phyloP scores from a whole-genome alignment of 2,329 filamentous ascomycete species.

The Fusarium nisikadoi region DNA sequence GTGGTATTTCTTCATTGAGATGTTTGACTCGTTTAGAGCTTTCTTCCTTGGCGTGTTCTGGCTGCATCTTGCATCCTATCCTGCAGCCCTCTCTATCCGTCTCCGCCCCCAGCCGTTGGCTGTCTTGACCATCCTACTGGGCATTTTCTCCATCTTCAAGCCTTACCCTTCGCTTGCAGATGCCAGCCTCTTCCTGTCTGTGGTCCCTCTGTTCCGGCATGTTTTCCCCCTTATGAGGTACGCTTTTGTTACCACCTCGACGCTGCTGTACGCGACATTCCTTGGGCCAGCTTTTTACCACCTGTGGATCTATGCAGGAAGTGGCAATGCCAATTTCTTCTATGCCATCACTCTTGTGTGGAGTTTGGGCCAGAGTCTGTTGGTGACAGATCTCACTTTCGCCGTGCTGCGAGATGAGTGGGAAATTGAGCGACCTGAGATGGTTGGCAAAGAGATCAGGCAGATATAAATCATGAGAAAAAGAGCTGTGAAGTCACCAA shows the following conservation, averaged over 20 bases:
- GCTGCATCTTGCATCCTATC: slow-evolving; percentile 92
- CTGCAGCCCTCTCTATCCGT: slow-evolving; percentile 84
- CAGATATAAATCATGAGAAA: slow-evolving; percentile 71
- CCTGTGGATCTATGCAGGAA: slow-evolving; percentile 97
- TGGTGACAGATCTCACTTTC: slow-evolving; percentile 89
- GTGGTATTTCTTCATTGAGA: slow-evolving; percentile 99
- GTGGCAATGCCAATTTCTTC: slow-evolving; percentile 98
- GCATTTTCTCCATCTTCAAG: slow-evolving; percentile 94
- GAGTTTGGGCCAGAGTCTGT: slow-evolving; percentile 87
- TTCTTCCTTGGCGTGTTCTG: slow-evolving; percentile 99
- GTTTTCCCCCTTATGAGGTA: slow-evolving; percentile 94
- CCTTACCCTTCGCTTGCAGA: slow-evolving; percentile 95
- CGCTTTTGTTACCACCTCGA: slow-evolving; percentile 84
- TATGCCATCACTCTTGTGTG: slow-evolving; percentile 99
- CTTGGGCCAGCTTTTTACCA: slow-evolving; percentile 96
- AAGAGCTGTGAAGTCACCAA: slow-evolving; percentile 2
- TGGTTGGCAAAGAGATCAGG: slow-evolving; percentile 86
- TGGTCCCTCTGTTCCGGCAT: slow-evolving; percentile 89
- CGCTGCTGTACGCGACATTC: slow-evolving; percentile 86
- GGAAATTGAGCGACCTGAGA: slow-evolving; percentile 90
- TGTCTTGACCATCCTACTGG: slow-evolving; percentile 83
- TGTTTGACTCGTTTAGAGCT: slow-evolving; percentile 97
- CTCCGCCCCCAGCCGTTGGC: slow-evolving; percentile 88
- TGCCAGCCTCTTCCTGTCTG: slow-evolving; percentile 83
- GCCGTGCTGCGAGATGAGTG: slow-evolving; percentile 91